These are phyloP conservation scores for Paraurostyla sp. DNA, from an alignment of 73 alveolate genomes.

Conservation along the genomic window DNA sequence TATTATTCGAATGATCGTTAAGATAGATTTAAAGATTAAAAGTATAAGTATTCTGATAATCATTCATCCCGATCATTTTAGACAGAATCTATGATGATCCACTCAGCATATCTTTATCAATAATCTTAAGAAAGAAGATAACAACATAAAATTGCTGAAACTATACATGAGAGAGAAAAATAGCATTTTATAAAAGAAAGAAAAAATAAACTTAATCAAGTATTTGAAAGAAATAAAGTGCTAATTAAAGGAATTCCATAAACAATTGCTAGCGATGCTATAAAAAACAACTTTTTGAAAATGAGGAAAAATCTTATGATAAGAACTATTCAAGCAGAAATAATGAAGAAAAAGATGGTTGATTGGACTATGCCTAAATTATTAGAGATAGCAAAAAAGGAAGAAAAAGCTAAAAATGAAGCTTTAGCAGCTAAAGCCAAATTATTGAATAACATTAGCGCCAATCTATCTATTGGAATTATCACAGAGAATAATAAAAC, in stretches of 20 bases:
- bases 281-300: constrained; percentile 6
- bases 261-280: constrained; percentile 14
- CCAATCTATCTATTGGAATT: no score
- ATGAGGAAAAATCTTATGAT: constrained; percentile 32
- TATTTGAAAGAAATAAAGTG: not conserved
- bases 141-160: not conserved
- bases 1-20: no score
- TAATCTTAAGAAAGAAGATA: not conserved
- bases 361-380: constrained; percentile 50
- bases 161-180: not conserved
- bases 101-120: not conserved
- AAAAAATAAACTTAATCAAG: not conserved
- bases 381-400: constrained; percentile 1
- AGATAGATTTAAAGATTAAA: no score
- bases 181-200: not conserved
- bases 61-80: no score
- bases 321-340: constrained; percentile 28
- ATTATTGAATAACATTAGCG: no score
- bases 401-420: constrained; percentile 23
- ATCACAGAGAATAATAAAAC: no score
- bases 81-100: no score
- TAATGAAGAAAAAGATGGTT: constrained; percentile 12
- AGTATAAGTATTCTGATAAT: no score
- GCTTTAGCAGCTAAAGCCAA: constrained; percentile 34
- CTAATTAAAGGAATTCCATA: not conserved